Conservation (phyloP, 352 stramenopile genomes). For the Phytophthora agathidicida region DNA sequence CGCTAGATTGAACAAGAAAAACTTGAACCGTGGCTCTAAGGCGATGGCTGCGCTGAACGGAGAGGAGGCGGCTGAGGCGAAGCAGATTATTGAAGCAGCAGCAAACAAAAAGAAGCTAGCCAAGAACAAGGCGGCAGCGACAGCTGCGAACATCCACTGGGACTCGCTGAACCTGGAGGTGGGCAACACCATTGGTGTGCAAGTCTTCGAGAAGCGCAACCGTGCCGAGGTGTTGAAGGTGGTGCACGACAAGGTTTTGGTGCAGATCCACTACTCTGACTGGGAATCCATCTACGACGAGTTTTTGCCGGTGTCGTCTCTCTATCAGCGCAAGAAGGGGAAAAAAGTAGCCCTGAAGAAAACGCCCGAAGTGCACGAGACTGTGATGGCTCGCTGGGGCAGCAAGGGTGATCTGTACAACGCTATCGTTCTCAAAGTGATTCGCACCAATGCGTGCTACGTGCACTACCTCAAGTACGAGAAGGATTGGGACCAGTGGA, state of each 20-base stretch:
- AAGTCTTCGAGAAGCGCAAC: conserved; percentile 81
- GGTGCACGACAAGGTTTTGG: conserved; percentile 70
- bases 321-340: conserved; percentile 60
- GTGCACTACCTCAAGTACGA: conserved; percentile 88
- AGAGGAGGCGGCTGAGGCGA: conserved; percentile 31
- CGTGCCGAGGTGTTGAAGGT: conserved; percentile 69
- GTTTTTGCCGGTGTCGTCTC: conserved; percentile 64
- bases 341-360: conserved; percentile 67
- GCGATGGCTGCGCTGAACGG: conserved; percentile 29
- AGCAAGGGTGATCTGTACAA: conserved; percentile 77
- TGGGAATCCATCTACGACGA: conserved; percentile 88
- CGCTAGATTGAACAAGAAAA: conserved; percentile 43
- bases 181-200: conserved; percentile 71
- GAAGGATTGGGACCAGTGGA: conserved; percentile 87
- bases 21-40: conserved; percentile 36
- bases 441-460: conserved; percentile 74
- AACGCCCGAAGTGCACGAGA: conserved; percentile 70
- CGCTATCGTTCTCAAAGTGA: conserved; percentile 80
- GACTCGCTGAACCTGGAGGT: conserved; percentile 63
- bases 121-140: conserved; percentile 26
- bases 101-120: conserved; percentile 28
- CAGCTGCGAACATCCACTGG: conserved; percentile 57
- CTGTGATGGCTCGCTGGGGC: conserved; percentile 78
- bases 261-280: conserved; percentile 82
- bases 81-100: conserved; percentile 37